Conservation (phyloP, 148 eudicot genomes). For the Bassia scoparia region DNA sequence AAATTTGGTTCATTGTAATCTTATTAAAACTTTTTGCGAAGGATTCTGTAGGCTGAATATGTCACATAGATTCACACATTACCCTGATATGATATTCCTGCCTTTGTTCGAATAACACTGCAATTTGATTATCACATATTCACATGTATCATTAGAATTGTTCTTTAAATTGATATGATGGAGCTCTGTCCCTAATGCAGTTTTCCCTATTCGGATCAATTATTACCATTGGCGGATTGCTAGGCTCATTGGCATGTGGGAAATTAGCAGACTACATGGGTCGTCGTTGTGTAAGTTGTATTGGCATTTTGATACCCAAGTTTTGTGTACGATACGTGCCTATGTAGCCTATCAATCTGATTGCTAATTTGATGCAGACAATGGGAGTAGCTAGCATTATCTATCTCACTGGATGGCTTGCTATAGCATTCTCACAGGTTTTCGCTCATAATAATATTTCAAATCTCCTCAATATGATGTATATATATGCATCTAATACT, state of each 20-base stretch:
- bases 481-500: not conserved
- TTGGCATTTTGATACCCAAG: not conserved
- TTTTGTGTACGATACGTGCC: not conserved
- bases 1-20: not conserved
- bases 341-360: not conserved
- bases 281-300: slow-evolving; percentile 55
- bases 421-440: slow-evolving; percentile 48
- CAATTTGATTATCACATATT: slow-evolving; percentile 5
- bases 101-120: slow-evolving; percentile 12
- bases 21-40: not conserved
- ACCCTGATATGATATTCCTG: not conserved
- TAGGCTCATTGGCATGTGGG: slow-evolving; percentile 65
- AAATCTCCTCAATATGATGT: not conserved
- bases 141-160: not conserved
- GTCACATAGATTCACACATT: not conserved
- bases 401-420: slow-evolving; percentile 40
- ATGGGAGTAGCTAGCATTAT: slow-evolving; percentile 40
- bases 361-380: slow-evolving; percentile 39
- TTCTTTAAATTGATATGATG: too few relatives aligned
- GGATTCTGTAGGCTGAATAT: not conserved
- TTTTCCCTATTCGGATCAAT: slow-evolving; percentile 73
- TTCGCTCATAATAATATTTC: not conserved
- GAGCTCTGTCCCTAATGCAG: slow-evolving; percentile 38
- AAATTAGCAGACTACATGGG: slow-evolving; percentile 61
- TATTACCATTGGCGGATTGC: slow-evolving; percentile 60